Base-by-base conservation (phyloP, 2,329 filamentous ascomycete species). In the Ceratocystis cacaofunesta region DNA sequence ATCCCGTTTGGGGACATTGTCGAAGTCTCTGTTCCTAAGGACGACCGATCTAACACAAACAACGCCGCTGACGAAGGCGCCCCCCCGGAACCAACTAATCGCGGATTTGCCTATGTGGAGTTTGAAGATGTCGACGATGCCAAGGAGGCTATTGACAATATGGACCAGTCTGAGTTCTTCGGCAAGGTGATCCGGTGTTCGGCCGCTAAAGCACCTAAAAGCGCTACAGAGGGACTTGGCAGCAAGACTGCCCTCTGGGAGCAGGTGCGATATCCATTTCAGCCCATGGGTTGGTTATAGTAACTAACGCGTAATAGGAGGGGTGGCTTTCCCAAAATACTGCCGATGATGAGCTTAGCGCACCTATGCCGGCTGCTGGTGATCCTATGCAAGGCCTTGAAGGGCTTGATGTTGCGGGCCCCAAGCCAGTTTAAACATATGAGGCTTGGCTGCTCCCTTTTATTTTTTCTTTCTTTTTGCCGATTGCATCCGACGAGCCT, bases 371-470 rank as follows among this genome's bases (percentile, higher is more conserved):
- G 69, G 78, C 80, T 67, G 79, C 82, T 1, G 83, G 87, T 70
- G 91, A 97, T 76, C 90, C 92, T 2, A 99, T 99, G 94, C 90
- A 96, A 76, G 92, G 92, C 43, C 78, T 99, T 5, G 92, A 97
- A 74, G 90, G 89, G 17, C 79, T 97, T 65, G 95, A 97, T 75
- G 89, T 97, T 71, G 95, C 92, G 65, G 95, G 95, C 7, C 94
- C 94, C 12, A 92, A 89, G 75, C 87, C 83, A 65, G 85, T 84
- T 72, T 94, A 74, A 25, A 6, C 10, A 25, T n/a, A 83, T 69
- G 62, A 8, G 25, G 15, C 22, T 50, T 5, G 7, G 28, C 17
- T 55, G 50, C 15, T 36, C n/a, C 12, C 12, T 5, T 46, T 15
- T 15, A 67, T 57, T 65, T 28, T 50, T 64, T 66, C 65, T 69